Evolutionary conservation across 345 rosid genomes (phyloP).

Genomic region (Murraya paniculata): DNA sequence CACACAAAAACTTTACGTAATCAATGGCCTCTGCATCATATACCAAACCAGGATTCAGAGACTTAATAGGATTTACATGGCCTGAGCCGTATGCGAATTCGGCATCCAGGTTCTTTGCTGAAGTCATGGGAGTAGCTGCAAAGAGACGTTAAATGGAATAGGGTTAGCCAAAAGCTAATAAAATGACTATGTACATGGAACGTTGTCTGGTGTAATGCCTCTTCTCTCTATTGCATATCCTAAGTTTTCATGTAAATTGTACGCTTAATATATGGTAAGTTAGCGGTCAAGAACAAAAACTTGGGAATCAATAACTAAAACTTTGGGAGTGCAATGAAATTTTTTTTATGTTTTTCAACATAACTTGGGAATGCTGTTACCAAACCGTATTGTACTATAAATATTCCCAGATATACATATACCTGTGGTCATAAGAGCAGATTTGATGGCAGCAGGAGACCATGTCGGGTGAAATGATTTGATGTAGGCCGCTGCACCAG

Average conservation of each 20-base stretch:
- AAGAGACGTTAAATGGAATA: neutral
- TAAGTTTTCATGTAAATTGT: too few relatives aligned
- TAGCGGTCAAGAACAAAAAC: too few relatives aligned
- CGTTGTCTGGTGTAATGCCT: too few relatives aligned
- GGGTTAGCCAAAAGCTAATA: neutral
- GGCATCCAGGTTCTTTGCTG: conserved; percentile 8
- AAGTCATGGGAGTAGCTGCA: conserved; percentile 25
- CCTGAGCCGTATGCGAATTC: conserved; percentile 47
- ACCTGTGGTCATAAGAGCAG: conserved; percentile 43
- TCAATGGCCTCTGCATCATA: conserved; percentile 38
- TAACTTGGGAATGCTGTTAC: neutral
- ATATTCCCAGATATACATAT: neutral
- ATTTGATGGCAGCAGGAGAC: conserved; percentile 41
- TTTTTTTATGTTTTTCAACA: too few relatives aligned
- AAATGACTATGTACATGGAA: neutral
- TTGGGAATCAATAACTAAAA: too few relatives aligned
- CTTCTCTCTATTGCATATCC: too few relatives aligned
- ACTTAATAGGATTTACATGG: conserved; percentile 29
- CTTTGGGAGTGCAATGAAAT: too few relatives aligned
- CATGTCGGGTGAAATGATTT: conserved; percentile 36
- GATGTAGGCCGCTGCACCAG: conserved; percentile 47
- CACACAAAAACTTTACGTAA: conserved; percentile 40
- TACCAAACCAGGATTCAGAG: conserved; percentile 38
- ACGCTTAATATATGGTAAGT: too few relatives aligned
- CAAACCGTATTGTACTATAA: neutral